Percentiles rank a stretch among this genome's conserved stretches.
These are phyloP conservation scores for Aphanomyces cochlioides DNA, from an alignment of 352 stramenopile genomes.

Conservation along the genomic window DNA sequence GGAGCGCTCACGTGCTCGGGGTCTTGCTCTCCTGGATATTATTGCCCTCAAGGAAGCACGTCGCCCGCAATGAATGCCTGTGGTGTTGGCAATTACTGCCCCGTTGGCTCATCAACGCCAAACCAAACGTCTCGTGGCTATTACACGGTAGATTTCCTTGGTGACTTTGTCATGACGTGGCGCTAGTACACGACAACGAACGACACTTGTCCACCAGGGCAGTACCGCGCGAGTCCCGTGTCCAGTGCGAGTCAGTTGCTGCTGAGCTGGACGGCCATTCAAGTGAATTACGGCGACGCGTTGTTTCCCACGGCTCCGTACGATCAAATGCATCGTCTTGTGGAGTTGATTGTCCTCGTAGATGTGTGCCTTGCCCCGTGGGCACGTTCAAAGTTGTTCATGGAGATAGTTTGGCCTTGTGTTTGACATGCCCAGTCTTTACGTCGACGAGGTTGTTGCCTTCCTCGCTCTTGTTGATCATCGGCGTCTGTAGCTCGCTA, in stretches of 20 bases:
- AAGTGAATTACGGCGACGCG: conserved; percentile 57
- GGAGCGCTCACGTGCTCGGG: conserved; percentile 53
- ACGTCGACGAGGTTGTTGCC: conserved; percentile 35
- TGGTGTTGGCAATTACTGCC: conserved; percentile 50
- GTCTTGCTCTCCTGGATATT: conserved; percentile 61
- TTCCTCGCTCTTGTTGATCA: background rate
- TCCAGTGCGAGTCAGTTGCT: conserved; percentile 43
- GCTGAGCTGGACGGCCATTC: conserved; percentile 44
- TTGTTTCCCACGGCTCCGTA: conserved; percentile 46
- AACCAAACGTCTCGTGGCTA: conserved; percentile 36
- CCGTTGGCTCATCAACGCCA: conserved; percentile 32
- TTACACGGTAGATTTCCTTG: conserved; percentile 43
- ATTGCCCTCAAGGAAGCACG: conserved; percentile 52
- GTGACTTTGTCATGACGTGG: background rate
- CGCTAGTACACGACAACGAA: conserved; percentile 12
- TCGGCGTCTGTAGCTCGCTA: conserved; percentile 27
- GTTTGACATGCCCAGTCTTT: conserved; percentile 46
- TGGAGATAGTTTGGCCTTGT: conserved; percentile 51
- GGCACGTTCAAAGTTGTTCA: conserved; percentile 64
- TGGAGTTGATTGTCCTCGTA: background rate
- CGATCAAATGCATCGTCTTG: background rate
- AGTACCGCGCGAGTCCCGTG: conserved; percentile 35
- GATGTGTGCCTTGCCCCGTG: conserved; percentile 55
- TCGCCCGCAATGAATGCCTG: conserved; percentile 46
- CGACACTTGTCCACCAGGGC: conserved; percentile 42